Base-by-base conservation (phyloP, 306 rosid species). In the Vicia faba region DNA sequence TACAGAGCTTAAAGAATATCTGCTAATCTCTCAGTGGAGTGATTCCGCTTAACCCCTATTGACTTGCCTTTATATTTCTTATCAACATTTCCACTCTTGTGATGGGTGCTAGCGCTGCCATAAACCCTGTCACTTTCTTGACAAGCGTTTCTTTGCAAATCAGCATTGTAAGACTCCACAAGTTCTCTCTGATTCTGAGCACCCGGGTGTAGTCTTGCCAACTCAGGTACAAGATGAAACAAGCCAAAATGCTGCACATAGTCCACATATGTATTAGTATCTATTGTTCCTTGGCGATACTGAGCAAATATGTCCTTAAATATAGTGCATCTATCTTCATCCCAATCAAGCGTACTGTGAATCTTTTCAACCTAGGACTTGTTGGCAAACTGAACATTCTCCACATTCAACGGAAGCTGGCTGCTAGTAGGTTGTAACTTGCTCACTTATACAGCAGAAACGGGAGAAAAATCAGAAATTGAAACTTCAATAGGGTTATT, bases 311-410 rank as follows among this genome's bases (percentile, higher is more conserved):
- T 83, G 44, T 83, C 96, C 78, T 88, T 93, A 67, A 93, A 90
- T 43, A 75, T 11, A 33, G 77, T 10, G 66, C 83, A 93, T 54
- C 75, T 90, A 9, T 88, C 99, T 78, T 82, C 85, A 20, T 90
- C 90, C 84, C 80, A 86, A 49, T 90, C 97, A 70, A 93, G 96
- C 29, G 84, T 91, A 64, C 84, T 56, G 1, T 80, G 92, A 68
- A 93, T 90, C 89, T 85, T 90, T 62, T 90, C 99, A 68, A 93
- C 92, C 78, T 90, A 73, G 48, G 99, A 83, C 75, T 87, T 88
- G 72, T 93, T 93, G 61, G n/a, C n/a, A n/a, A n/a, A n/a, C n/a
- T n/a, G n/a, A n/a, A n/a, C n/a, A n/a, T n/a, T n/a, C n/a, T n/a
- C 90, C 71, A 70, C 71, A 4, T 80, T 83, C 59, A 66, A 59